Base-by-base conservation (phyloP, 2,329 filamentous ascomycete species). In the Aphanoascus verrucosus region DNA sequence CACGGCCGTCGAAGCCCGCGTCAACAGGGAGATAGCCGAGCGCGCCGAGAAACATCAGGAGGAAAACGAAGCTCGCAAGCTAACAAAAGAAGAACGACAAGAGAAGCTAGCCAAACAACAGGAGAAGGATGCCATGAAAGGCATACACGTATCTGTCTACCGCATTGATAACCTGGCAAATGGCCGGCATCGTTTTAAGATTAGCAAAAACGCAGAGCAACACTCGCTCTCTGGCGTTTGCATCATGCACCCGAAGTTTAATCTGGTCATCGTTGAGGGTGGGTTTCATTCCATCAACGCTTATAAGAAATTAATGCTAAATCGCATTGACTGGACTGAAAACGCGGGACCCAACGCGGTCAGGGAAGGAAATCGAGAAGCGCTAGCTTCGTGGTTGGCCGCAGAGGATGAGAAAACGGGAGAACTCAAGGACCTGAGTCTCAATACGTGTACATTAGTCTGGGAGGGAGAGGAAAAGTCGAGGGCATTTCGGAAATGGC, bases 281-380 rank as follows among this genome's bases (percentile, higher is more conserved):
- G 93, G 93, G 38, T 76, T 83, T 56, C 84, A 93, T 72, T 86
- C 85, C 55, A 85, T 93, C 66, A 82, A 81, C 50, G 84, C 84
- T 58, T 97, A 91, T 75, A 88, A 86, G 68, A 96, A 95, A 67
- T 77, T 98, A 31, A 90, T 98, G 87, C 76, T 94, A 42, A 84
- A 91, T 61, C 88, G 93, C 46, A 89, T 97, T 64, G 85, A 94
- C 68, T 98, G 94, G 93, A 86, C 85, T 1, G 90, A 97, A 66
- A 95, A 94, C 61, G 79, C 81, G 0, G 82, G 83, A 1, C 84
- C 89, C 0, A 77, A 81, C 41, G 77, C 64, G 8, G 72, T 69
- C 32, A 69, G 72, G 52, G 73, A 82, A 56, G 77, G 76, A 37
- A 83, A 83, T 54, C 75, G 78, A 54, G 80, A 79, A 55, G 78